These are phyloP conservation scores for Penicillium sp. DNA, from an alignment of 2,329 filamentous ascomycete species.

Conservation along the genomic window DNA sequence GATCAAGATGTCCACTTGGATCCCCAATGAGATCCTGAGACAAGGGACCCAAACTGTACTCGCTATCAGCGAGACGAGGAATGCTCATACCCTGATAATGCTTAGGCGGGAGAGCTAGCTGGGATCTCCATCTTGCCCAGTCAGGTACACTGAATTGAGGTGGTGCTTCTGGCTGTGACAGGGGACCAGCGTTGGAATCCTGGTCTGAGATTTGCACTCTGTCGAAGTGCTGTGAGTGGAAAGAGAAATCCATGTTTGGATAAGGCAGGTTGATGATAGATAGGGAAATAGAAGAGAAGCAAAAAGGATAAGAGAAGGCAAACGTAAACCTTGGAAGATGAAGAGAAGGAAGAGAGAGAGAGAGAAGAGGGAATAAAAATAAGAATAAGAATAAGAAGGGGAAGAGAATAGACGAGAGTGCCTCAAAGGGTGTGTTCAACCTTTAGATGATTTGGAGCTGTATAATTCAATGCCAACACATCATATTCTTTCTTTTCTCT, in stretches of 20 bases:
- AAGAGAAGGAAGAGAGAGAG: slow-evolving; percentile 11
- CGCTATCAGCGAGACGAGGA: neutral
- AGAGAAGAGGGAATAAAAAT: no score
- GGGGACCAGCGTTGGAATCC: slow-evolving; percentile 13
- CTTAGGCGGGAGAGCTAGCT: slow-evolving; percentile 12
- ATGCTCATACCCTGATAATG: slow-evolving; percentile 12
- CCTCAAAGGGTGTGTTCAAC: slow-evolving; percentile 11
- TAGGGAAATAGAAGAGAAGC: neutral
- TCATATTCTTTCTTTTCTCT: slow-evolving; percentile 8
- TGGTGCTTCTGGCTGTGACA: slow-evolving; percentile 15
- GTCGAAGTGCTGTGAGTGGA: slow-evolving; percentile 14
- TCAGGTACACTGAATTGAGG: slow-evolving; percentile 10
- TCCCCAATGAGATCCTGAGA: neutral
- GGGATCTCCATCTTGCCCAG: slow-evolving; percentile 22
- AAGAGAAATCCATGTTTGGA: slow-evolving; percentile 19
- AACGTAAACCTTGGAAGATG: slow-evolving; percentile 6
- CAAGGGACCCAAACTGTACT: slow-evolving; percentile 1
- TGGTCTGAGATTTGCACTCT: slow-evolving; percentile 20
- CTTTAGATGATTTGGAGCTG: slow-evolving; percentile 13
- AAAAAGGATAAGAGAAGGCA: slow-evolving; percentile 5
- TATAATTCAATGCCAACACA: slow-evolving; percentile 18
- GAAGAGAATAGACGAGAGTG: neutral
- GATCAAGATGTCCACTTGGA: neutral
- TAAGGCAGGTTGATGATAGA: neutral
- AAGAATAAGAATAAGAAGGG: neutral